Evolutionary conservation across 208 protist genomes (phyloP).

Genomic region (Leishmania braziliensis): DNA sequence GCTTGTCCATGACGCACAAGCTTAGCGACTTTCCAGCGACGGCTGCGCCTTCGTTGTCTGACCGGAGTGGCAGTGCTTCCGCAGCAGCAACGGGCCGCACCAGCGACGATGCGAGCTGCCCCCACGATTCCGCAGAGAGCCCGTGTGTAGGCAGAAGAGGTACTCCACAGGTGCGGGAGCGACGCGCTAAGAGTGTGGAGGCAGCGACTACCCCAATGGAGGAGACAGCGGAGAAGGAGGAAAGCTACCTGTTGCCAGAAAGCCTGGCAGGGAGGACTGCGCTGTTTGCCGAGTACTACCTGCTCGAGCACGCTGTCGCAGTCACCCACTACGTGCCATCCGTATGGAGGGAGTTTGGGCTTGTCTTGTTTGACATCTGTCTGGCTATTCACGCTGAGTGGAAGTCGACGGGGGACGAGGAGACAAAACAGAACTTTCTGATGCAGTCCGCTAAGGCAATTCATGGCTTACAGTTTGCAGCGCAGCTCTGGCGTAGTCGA

Average conservation of each 20-base stretch:
- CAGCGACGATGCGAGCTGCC: neutral
- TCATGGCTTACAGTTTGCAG: conserved; percentile 73
- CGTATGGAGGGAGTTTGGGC: conserved; percentile 86
- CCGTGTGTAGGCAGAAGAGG: neutral
- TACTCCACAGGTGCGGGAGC: neutral
- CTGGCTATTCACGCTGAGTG: conserved; percentile 86
- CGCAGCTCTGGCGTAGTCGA: conserved; percentile 71
- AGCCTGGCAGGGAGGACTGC: conserved; percentile 46
- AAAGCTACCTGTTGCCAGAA: conserved; percentile 14
- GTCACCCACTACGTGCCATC: conserved; percentile 52
- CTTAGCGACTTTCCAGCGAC: conserved; percentile 6
- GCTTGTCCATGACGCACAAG: conserved; percentile 16
- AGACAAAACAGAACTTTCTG: conserved; percentile 82
- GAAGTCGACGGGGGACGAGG: conserved; percentile 54
- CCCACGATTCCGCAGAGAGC: neutral
- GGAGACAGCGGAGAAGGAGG: neutral
- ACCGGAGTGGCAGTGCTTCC: neutral
- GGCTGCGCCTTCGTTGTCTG: neutral
- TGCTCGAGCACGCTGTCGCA: conserved; percentile 77
- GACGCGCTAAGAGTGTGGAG: neutral
- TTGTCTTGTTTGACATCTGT: conserved; percentile 86
- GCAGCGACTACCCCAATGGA: neutral
- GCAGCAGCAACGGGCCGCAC: neutral
- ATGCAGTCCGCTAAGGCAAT: conserved; percentile 81
- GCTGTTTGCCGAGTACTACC: conserved; percentile 81